Evolutionary conservation across 164 flowering plant genomes (phyloP), one percentile per base, ranked within the genome.

Genomic region (Vitis riparia): DNA sequence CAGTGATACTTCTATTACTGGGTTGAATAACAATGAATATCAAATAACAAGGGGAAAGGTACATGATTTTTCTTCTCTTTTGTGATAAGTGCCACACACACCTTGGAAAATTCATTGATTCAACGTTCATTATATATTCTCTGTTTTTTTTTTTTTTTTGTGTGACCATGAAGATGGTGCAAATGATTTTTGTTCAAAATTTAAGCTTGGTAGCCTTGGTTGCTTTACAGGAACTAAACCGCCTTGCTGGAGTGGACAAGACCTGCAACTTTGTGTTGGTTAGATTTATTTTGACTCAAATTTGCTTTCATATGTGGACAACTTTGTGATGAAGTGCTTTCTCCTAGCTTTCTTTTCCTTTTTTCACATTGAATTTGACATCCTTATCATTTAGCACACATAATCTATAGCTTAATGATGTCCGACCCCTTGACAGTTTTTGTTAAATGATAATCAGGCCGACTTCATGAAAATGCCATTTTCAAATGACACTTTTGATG

Each of bases 391-490:
- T 62, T 12, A 6, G 29, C 0, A 27, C 44, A 37, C 44, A 37
- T 37, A 37, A 3, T 2, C 44, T 37, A 37, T 37, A 37, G 44
- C 44, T 37, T 0, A 37, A 37, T 37, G 44, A 37, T 37, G 7
- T 37, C 44, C 44, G 44, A 37, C 5, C 0, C 44, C 44, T 37
- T 37, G 44, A 37, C 44, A 37, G 44, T 37, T 37, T 37, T 37
- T 37, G 5, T 37, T 37, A 37, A 37, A 37, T 37, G 44, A 37
- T 37, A 37, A 37, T 37, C 87, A 96, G 99, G 99, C 92, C 66
- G 99, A 96, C 77, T 93, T 96, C 86, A 96, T 93, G 98, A 92
- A 92, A 66, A 89, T 93, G 97, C 95, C 97, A 62, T 87, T 96
- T 77, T 68, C 91, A 29, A 98, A 96, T 53, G 83, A 88, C 73